These are phyloP conservation scores for Lachnellula occidentalis DNA, from an alignment of 2,329 filamentous ascomycete species.

Conservation along the genomic window DNA sequence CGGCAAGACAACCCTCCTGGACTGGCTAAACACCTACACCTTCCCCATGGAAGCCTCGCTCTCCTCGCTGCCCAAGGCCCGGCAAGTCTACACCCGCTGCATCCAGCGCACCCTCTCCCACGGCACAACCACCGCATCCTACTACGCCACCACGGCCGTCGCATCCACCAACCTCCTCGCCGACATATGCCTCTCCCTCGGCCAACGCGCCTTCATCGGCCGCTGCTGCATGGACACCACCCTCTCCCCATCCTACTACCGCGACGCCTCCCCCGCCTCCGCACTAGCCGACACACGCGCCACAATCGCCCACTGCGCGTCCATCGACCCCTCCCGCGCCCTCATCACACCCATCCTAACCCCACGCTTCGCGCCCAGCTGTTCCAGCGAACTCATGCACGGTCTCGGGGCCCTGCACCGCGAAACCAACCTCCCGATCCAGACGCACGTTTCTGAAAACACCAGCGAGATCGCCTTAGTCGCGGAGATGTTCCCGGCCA, in stretches of 20 bases:
- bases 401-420: constrained; percentile 59
- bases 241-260: constrained; percentile 70
- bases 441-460: constrained; percentile 92
- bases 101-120: constrained; percentile 77
- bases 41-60: constrained; percentile 87
- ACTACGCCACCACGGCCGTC: constrained; percentile 88
- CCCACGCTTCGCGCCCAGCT: constrained; percentile 61
- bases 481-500: constrained; percentile 58
- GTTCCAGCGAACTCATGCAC: constrained; percentile 52
- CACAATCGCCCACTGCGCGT: constrained; percentile 60
- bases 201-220: constrained; percentile 87
- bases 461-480: constrained; percentile 68
- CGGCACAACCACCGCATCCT: constrained; percentile 90
- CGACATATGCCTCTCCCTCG: constrained; percentile 69
- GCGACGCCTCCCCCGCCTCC: constrained; percentile 60
- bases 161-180: constrained; percentile 86
- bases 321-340: constrained; percentile 57
- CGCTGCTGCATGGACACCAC: constrained; percentile 88
- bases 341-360: constrained; percentile 79
- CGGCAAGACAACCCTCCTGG: constrained; percentile 83
- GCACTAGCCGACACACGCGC: constrained; percentile 51
- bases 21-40: constrained; percentile 92
- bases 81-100: constrained; percentile 68
- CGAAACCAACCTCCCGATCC: constrained; percentile 61
- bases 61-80: constrained; percentile 54